Conservation (phyloP, 768 basidiomycete genomes). For the Lanmaoa rubissima region DNA sequence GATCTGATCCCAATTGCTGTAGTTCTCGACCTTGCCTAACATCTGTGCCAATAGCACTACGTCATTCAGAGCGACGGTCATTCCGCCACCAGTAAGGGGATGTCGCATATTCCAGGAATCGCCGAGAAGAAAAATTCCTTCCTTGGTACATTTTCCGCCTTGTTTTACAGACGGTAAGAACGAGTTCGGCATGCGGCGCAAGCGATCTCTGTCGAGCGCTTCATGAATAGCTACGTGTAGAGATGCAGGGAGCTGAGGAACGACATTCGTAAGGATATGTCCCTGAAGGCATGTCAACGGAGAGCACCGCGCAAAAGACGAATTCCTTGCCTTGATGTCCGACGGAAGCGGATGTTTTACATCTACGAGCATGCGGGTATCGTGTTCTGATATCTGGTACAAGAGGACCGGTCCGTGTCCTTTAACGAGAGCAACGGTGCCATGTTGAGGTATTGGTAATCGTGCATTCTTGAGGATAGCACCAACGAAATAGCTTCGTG, state of each 20-base stretch:
- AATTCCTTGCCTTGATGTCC: slow-evolving; percentile 61
- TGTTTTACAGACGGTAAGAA: slow-evolving; percentile 84
- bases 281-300: slow-evolving; percentile 36
- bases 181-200: slow-evolving; percentile 93
- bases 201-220: slow-evolving; percentile 75
- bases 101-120: slow-evolving; percentile 99
- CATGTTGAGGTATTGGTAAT: slow-evolving; percentile 73
- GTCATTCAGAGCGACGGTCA: slow-evolving; percentile 94
- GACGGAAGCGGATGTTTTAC: slow-evolving; percentile 80
- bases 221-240: slow-evolving; percentile 62
- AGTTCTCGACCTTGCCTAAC: slow-evolving; percentile 45
- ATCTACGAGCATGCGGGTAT: slow-evolving; percentile 94
- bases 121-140: slow-evolving; percentile 82
- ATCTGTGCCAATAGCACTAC: slow-evolving; percentile 70
- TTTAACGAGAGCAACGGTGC: slow-evolving; percentile 80
- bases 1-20: slow-evolving; percentile 51
- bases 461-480: slow-evolving; percentile 74
- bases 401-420: slow-evolving; percentile 85
- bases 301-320: not conserved
- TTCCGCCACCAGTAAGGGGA: slow-evolving; percentile 95
- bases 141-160: slow-evolving; percentile 44
- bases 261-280: slow-evolving; percentile 68
- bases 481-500: slow-evolving; percentile 82
- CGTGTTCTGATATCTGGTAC: slow-evolving; percentile 86
- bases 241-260: slow-evolving; percentile 77